Evolutionary conservation across 108 stramenopile genomes (phyloP).

Genomic region (Cyclotella kingstonii): DNA sequence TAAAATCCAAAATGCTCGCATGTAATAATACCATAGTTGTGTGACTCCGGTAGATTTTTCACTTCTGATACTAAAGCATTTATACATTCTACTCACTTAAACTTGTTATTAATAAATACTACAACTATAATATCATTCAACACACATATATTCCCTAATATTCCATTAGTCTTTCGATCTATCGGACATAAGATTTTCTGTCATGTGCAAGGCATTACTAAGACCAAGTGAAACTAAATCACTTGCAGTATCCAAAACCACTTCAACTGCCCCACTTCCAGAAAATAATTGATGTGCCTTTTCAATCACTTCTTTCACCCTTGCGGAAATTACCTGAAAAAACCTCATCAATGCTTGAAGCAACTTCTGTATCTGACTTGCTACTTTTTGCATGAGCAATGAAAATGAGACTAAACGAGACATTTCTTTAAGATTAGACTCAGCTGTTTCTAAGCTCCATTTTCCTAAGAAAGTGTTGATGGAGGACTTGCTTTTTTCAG

Average conservation of each 20-base stretch:
- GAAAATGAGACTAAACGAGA: slow-evolving; percentile 35
- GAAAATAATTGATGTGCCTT: slow-evolving; percentile 1
- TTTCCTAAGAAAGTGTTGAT: slow-evolving; percentile 41
- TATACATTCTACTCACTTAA: too few species aligned
- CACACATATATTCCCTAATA: too few species aligned
- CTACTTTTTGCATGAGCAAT: slow-evolving; percentile 14
- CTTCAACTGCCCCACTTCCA: background rate
- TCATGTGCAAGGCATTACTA: background rate
- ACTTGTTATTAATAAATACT: too few species aligned
- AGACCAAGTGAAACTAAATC: slow-evolving; percentile 18
- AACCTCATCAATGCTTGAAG: slow-evolving; percentile 9
- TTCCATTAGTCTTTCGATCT: too few species aligned
- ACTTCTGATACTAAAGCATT: too few species aligned
- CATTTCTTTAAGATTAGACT: slow-evolving; percentile 45
- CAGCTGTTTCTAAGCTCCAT: slow-evolving; percentile 52
- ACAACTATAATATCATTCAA: too few species aligned
- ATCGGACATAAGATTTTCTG: background rate
- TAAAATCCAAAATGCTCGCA: too few species aligned
- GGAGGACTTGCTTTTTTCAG: slow-evolving; percentile 19
- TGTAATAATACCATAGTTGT: too few species aligned
- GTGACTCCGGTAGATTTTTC: too few species aligned
- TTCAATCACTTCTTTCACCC: slow-evolving; percentile 3
- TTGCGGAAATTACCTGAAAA: background rate
- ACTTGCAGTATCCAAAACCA: slow-evolving; percentile 5
- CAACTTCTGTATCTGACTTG: slow-evolving; percentile 9